Base-by-base conservation (phyloP, 2,329 filamentous ascomycete genomes). In the Didymella lethalis region DNA sequence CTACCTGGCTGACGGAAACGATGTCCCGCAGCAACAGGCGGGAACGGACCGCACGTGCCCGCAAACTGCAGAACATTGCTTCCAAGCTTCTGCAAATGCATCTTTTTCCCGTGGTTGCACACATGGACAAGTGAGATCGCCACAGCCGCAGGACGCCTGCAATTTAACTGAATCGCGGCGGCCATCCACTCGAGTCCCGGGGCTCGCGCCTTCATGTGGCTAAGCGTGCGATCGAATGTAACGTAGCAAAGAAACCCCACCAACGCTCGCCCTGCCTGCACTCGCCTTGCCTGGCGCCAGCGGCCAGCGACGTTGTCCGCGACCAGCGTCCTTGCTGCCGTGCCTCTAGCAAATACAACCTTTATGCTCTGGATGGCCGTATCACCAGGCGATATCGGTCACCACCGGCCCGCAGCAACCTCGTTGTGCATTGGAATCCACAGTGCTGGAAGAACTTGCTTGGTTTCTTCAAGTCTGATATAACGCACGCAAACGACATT, bases 301-400 rank as follows among this genome's bases (percentile, higher is more conserved):
- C 60, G 64, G 59, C 63, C 57, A 63, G 61, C 60, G 64, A 64
- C 50, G 46, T 40, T 58, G 56, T 48, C 40, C 56, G 56, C 56
- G 46, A 54, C 56, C 45, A 58, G 56, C 50, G 55, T 54, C 56
- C 56, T 58, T 58, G 56, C 56, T 71, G 69, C 71, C 66, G 70
- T 69, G 56, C 50, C 66, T 65, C 65, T 76, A 75, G 74, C 70
- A 71, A 71, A 78, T 77, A 76, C 70, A 75, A 78, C 76, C 72
- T 67, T 74, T 61, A 69, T 71, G 63, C 68, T 64, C 66, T 70
- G 67, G 65, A 69, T 65, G 70, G 65, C 70, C 70, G 73, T 77
- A 75, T 71, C 66, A 78, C 75, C 70, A 78, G 77, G 75, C 75
- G 73, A 77, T 70, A 75, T 77, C 70, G 71, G 59, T 72, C 66